A percentile compares a stretch with the other conserved stretches of the same genome.
These are phyloP conservation scores for Hymenoscyphus infarciens DNA, from an alignment of 2,329 filamentous ascomycete genomes.

Conservation along the genomic window DNA sequence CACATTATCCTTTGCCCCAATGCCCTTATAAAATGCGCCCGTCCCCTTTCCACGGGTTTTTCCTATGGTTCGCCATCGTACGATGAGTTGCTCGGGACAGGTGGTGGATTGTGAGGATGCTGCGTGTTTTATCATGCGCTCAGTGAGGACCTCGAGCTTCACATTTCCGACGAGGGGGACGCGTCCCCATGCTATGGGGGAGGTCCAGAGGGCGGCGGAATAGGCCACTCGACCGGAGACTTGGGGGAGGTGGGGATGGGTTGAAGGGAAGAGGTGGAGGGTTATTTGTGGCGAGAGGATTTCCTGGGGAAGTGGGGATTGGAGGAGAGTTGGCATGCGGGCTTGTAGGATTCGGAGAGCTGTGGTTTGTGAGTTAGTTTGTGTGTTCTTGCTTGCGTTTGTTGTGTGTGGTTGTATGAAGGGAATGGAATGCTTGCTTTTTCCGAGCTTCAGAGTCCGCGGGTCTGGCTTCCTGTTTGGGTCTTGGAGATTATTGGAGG, in stretches of 20 bases:
- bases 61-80: slow-evolving; percentile 76
- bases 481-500: slow-evolving; percentile 15
- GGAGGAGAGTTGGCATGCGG: slow-evolving; percentile 62
- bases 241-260: slow-evolving; percentile 84
- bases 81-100: slow-evolving; percentile 75
- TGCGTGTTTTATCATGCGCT: slow-evolving; percentile 64
- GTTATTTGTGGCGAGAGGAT: slow-evolving; percentile 73
- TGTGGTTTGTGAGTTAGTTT: slow-evolving; percentile 33
- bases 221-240: slow-evolving; percentile 90
- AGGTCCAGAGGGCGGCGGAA: slow-evolving; percentile 90
- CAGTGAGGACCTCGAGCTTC: slow-evolving; percentile 79
- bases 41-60: slow-evolving; percentile 43
- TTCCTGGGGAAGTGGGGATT: slow-evolving; percentile 66
- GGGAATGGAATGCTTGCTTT: slow-evolving; percentile 28
- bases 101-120: slow-evolving; percentile 25
- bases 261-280: slow-evolving; percentile 68
- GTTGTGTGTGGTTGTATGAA: neutral
- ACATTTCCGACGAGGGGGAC: slow-evolving; percentile 90
- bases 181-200: slow-evolving; percentile 91
- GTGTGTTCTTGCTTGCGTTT: neutral
- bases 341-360: slow-evolving; percentile 63
- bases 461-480: slow-evolving; percentile 43
- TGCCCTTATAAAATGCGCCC: slow-evolving; percentile 43
- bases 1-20: slow-evolving; percentile 43
- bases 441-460: slow-evolving; percentile 52